Conservation (phyloP, 352 stramenopile genomes). For the Pythium aquatile region DNA sequence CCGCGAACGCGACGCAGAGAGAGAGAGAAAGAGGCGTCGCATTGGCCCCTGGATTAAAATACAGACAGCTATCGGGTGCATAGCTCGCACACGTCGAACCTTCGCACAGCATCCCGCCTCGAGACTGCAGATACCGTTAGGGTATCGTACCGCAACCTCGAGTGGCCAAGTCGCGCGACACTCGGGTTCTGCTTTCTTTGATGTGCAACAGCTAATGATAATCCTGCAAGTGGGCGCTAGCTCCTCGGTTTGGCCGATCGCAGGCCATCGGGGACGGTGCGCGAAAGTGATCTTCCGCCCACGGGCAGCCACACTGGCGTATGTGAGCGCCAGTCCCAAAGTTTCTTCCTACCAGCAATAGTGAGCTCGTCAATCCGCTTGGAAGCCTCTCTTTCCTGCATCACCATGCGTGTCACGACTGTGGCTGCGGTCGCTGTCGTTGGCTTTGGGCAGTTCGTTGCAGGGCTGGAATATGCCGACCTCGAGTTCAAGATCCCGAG, state of each 20-base stretch:
- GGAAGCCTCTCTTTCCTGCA: too few relatives aligned
- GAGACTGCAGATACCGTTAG: background rate
- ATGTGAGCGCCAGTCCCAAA: background rate
- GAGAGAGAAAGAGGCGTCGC: background rate
- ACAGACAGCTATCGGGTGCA: background rate
- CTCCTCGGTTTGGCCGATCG: background rate
- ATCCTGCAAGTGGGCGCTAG: background rate
- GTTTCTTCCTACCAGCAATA: background rate
- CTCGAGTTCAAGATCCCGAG: background rate
- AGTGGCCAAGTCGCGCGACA: constrained; percentile 2
- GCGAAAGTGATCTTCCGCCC: background rate
- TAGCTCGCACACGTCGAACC: background rate
- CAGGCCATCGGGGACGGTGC: background rate
- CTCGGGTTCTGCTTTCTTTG: background rate
- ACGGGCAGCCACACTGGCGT: background rate
- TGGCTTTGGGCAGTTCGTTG: too few relatives aligned
- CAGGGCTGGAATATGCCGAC: background rate
- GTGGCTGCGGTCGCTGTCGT: background rate
- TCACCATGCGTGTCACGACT: background rate
- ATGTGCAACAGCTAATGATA: background rate
- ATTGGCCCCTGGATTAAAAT: background rate
- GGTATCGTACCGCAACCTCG: background rate
- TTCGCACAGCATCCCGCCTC: background rate
- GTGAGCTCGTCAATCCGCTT: too few relatives aligned
- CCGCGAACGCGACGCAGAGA: background rate